Evolutionary conservation across 805 yeast species (phyloP).

Genomic region (Lipomyces anomalus): DNA sequence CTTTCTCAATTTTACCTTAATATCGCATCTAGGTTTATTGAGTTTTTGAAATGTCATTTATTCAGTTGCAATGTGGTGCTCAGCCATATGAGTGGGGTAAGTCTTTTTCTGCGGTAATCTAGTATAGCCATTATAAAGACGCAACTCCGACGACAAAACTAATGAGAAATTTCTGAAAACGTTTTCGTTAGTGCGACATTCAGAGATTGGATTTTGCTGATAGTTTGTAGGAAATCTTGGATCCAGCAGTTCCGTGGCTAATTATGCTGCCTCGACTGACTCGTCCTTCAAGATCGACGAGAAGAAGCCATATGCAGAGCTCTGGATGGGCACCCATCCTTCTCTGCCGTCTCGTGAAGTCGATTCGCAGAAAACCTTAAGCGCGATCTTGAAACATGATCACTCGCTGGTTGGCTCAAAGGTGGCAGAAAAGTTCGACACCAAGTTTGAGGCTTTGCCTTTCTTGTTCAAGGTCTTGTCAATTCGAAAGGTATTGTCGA

Average conservation of each 20-base stretch:
- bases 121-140: not conserved
- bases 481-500: conserved; percentile 84
- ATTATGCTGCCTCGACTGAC: conserved; percentile 68
- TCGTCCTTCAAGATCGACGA: conserved; percentile 59
- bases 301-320: conserved; percentile 84
- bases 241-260: conserved; percentile 78
- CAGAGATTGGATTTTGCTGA: no score
- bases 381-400: conserved; percentile 62
- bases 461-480: conserved; percentile 91
- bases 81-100: conserved; percentile 81
- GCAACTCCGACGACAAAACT: no score
- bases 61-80: conserved; percentile 45
- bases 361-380: conserved; percentile 51
- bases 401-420: conserved; percentile 49
- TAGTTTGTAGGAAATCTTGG: no score
- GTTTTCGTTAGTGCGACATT: no score
- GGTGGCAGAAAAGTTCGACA: conserved; percentile 53
- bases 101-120: conserved; percentile 4
- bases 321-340: conserved; percentile 99
- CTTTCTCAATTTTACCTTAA: not conserved
- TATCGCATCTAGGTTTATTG: not conserved
- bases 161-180: no score
- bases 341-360: conserved; percentile 71
- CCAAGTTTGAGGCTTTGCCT: conserved; percentile 70
- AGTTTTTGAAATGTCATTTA: conserved; percentile 27